A percentile compares a stretch with the other conserved stretches of the same genome.
Conservation (phyloP, 208 protist species). For the Crithidia brevicula region DNA sequence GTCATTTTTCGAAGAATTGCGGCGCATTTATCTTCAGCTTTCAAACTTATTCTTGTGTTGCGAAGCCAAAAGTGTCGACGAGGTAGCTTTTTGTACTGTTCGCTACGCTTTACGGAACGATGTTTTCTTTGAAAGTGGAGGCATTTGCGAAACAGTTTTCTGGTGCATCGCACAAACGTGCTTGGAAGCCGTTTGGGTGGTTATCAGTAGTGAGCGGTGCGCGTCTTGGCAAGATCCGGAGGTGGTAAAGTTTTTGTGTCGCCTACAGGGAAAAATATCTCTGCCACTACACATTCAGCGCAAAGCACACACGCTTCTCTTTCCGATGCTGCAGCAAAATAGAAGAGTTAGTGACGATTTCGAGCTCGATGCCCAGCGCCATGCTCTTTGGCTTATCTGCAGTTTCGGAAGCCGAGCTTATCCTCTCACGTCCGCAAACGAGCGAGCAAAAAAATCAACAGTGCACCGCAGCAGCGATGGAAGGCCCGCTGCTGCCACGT, state of each 20-base stretch:
- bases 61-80: slow-evolving; percentile 3
- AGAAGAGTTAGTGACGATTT: not conserved
- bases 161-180: slow-evolving; percentile 25
- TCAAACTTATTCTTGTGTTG: slow-evolving; percentile 29
- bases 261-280: slow-evolving; percentile 8
- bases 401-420: not conserved
- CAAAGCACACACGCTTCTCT: slow-evolving; percentile 9
- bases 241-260: slow-evolving; percentile 26
- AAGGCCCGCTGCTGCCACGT: not conserved
- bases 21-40: slow-evolving; percentile 21
- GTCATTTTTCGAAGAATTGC: slow-evolving; percentile 1
- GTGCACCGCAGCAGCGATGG: not conserved
- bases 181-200: slow-evolving; percentile 18
- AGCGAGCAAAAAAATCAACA: not conserved
- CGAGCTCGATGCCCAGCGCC: slow-evolving; percentile 14
- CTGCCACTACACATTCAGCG: slow-evolving; percentile 21
- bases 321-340: slow-evolving; percentile 4
- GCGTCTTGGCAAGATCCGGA: slow-evolving; percentile 18
- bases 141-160: slow-evolving; percentile 10
- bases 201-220: slow-evolving; percentile 6
- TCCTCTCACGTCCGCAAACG: not conserved
- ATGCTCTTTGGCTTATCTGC: slow-evolving; percentile 21
- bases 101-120: slow-evolving; percentile 15
- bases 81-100: slow-evolving; percentile 7
- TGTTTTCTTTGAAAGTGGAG: slow-evolving; percentile 7